Percentiles rank a stretch among this genome's conserved stretches.
These are phyloP conservation scores for Ettlia oleoabundans DNA, from an alignment of 139 green algal genomes.

Conservation along the genomic window DNA sequence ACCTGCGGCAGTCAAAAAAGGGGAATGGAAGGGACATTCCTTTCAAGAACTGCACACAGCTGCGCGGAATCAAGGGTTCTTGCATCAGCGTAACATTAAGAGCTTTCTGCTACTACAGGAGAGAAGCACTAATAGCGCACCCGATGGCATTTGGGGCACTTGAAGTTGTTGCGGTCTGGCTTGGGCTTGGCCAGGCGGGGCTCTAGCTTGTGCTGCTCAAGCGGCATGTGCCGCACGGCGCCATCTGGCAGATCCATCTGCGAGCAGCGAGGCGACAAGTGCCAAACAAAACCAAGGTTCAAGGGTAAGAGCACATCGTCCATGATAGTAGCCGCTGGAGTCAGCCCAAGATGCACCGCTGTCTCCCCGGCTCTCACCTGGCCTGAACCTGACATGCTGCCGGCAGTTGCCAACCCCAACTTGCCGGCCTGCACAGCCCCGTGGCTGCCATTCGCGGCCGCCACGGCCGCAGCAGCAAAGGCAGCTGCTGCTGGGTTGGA, in stretches of 20 bases:
- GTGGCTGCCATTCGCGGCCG: neutral
- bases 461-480: slow-evolving; percentile 2
- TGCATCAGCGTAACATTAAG: too few relatives aligned
- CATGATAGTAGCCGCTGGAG: too few relatives aligned
- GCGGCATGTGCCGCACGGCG: too few relatives aligned
- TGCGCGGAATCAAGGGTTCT: too few relatives aligned
- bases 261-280: too few relatives aligned
- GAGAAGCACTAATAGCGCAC: too few relatives aligned
- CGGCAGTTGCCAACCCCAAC: neutral
- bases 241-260: neutral
- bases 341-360: neutral
- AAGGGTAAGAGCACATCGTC: too few relatives aligned
- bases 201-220: neutral
- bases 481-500: slow-evolving; percentile 5
- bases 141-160: slow-evolving; percentile 62
- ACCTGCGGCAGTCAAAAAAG: slow-evolving; percentile 22
- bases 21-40: neutral
- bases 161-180: slow-evolving; percentile 62
- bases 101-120: too few relatives aligned
- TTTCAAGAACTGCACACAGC: neutral
- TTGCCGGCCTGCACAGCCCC: neutral
- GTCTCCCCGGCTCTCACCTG: neutral
- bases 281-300: too few relatives aligned
- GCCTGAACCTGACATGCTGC: slow-evolving; percentile 11
- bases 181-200: neutral